Percentiles rank a stretch among this genome's conserved stretches.
phyloP scores from a whole-genome alignment of 2,329 filamentous ascomycete species.

The Ascochyta clinopodiicola region DNA sequence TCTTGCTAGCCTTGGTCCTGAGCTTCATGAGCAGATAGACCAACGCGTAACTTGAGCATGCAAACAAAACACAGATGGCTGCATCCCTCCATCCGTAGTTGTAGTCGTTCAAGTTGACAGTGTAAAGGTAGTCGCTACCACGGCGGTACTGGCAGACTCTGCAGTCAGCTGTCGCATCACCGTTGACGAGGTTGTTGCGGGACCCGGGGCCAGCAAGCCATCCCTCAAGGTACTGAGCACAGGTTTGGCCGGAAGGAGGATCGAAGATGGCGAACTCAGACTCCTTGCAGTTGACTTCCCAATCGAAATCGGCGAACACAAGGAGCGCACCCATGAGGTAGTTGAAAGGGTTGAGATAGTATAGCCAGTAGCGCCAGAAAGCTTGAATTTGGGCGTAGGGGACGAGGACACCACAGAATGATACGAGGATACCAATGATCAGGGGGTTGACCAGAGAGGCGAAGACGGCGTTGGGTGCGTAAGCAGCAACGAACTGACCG shows the following conservation, averaged over 20 bases:
- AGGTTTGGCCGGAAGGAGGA: conserved; percentile 61
- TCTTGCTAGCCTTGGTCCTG: conserved; percentile 51
- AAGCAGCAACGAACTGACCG: conserved; percentile 63
- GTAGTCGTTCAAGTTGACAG: conserved; percentile 66
- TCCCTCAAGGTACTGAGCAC: conserved; percentile 61
- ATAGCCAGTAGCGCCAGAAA: conserved; percentile 67
- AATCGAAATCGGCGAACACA: conserved; percentile 51
- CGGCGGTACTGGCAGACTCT: conserved; percentile 65
- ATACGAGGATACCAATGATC: conserved; percentile 27
- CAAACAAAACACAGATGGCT: conserved; percentile 65
- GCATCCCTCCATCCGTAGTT: conserved; percentile 72
- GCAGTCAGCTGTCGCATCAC: conserved; percentile 63
- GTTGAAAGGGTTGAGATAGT: conserved; percentile 53
- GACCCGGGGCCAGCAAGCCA: conserved; percentile 60
- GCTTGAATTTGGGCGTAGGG: conserved; percentile 66
- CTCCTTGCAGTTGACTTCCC: conserved; percentile 47
- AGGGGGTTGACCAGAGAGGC: conserved; percentile 60
- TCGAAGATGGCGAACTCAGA: conserved; percentile 53
- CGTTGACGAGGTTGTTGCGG: conserved; percentile 53
- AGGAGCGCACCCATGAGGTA: conserved; percentile 52
- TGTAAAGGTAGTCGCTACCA: conserved; percentile 66
- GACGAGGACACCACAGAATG: conserved; percentile 64
- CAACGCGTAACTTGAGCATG: conserved; percentile 60
- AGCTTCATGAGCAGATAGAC: conserved; percentile 55
- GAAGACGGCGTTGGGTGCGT: conserved; percentile 53